phyloP scores from a whole-genome alignment of 345 rosid genomes.

The Linum trigynum region DNA sequence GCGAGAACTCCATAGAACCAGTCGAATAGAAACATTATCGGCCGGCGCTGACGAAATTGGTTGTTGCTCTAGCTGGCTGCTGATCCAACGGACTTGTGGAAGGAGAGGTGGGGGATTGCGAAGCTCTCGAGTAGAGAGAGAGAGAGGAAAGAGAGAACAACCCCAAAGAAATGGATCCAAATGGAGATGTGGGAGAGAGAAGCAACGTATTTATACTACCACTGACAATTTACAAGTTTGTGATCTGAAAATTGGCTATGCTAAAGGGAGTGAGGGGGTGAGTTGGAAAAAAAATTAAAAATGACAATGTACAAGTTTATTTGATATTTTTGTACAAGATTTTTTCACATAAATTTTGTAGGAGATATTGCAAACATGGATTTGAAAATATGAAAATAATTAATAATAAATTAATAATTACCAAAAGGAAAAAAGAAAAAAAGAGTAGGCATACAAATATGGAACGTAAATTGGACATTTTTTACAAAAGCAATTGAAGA shows the following conservation, averaged over 20 bases:
- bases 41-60: neutral
- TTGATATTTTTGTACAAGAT: too few relatives aligned
- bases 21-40: constrained; percentile 22
- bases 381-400: too few relatives aligned
- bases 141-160: neutral
- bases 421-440: too few relatives aligned
- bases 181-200: neutral
- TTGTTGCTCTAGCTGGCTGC: too few relatives aligned
- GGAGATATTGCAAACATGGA: too few relatives aligned
- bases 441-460: too few relatives aligned
- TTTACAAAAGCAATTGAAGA: too few relatives aligned
- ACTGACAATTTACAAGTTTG: neutral
- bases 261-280: neutral
- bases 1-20: constrained; percentile 34
- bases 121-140: neutral
- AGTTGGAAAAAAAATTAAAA: neutral
- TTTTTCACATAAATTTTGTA: too few relatives aligned
- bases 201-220: neutral
- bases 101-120: neutral
- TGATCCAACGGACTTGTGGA: too few relatives aligned
- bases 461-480: too few relatives aligned
- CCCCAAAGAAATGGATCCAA: neutral
- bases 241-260: neutral
- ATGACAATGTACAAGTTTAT: too few relatives aligned
- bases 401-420: too few relatives aligned